Conservation (phyloP, 352 stramenopile genomes). For the Peronospora destructor region DNA sequence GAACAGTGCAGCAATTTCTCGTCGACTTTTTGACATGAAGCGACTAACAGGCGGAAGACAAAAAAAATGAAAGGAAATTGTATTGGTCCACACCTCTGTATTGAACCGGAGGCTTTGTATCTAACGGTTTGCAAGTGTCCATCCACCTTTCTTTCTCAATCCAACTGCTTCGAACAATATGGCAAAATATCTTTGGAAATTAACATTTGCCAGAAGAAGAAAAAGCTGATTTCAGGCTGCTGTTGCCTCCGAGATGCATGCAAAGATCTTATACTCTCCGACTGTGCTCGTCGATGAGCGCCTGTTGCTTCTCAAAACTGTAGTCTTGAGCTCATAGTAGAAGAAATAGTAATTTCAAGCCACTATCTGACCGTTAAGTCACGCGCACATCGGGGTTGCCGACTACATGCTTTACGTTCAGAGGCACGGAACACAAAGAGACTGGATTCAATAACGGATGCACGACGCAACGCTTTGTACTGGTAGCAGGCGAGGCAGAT, state of each 20-base stretch:
- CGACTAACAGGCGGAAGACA: no score
- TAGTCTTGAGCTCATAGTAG: conserved; percentile 56
- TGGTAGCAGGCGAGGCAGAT: conserved; percentile 42
- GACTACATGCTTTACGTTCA: conserved; percentile 49
- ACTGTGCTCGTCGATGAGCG: conserved; percentile 32
- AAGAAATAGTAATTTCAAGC: conserved; percentile 55
- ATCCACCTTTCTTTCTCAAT: no score
- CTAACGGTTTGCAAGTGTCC: no score
- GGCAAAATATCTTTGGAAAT: no score
- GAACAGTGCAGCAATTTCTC: not conserved
- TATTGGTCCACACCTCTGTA: no score
- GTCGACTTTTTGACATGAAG: not conserved
- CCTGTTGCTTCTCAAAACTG: conserved; percentile 40
- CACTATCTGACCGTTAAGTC: conserved; percentile 44
- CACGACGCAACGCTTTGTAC: conserved; percentile 47
- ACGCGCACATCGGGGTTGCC: conserved; percentile 44
- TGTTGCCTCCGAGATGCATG: conserved; percentile 25
- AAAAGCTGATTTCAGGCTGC: no score
- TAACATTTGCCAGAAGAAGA: no score
- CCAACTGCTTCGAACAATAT: no score
- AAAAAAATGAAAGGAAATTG: no score
- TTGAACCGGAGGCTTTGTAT: no score
- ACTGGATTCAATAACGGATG: conserved; percentile 33
- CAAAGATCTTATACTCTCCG: conserved; percentile 42
- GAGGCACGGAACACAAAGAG: conserved; percentile 43